A percentile compares a stretch with the other conserved stretches of the same genome.
Evolutionary conservation across 768 basidiomycete species (phyloP).

Genomic region (Roridomyces roridus): DNA sequence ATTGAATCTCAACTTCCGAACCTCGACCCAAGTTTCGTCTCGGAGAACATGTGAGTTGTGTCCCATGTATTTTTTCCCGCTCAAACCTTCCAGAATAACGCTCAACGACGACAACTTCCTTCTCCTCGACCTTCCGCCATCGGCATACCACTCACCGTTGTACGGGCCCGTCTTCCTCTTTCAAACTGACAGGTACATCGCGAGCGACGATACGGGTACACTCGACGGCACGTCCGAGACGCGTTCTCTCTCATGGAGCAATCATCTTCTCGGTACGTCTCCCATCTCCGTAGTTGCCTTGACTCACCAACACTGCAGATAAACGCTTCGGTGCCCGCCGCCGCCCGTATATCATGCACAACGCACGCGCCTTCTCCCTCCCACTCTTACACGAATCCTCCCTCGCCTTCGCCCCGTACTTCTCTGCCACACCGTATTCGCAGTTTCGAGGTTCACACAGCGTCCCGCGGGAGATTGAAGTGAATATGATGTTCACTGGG

Average conservation of each 20-base stretch:
- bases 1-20: conserved; percentile 40
- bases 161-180: conserved; percentile 45
- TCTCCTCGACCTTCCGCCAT: conserved; percentile 30
- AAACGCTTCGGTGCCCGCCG: conserved; percentile 42
- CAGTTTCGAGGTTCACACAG: conserved; percentile 34
- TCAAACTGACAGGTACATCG: conserved; percentile 36
- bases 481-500: conserved; percentile 37
- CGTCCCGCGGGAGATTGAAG: conserved; percentile 34
- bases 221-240: conserved; percentile 36
- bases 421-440: conserved; percentile 34
- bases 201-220: conserved; percentile 23
- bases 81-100: conserved; percentile 22
- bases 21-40: conserved; percentile 30
- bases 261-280: conserved; percentile 37
- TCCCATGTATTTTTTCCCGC: not conserved
- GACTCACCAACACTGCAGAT: conserved; percentile 6
- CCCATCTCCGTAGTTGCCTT: not conserved
- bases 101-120: conserved; percentile 51
- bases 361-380: conserved; percentile 39
- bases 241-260: conserved; percentile 40
- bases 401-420: conserved; percentile 32
- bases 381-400: conserved; percentile 41
- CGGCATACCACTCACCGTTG: conserved; percentile 38
- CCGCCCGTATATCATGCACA: conserved; percentile 46
- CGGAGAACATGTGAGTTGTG: conserved; percentile 31